These are phyloP conservation scores for Backusella sp. DNA, from an alignment of 192 early-diverging fungal species.

Conservation along the genomic window DNA sequence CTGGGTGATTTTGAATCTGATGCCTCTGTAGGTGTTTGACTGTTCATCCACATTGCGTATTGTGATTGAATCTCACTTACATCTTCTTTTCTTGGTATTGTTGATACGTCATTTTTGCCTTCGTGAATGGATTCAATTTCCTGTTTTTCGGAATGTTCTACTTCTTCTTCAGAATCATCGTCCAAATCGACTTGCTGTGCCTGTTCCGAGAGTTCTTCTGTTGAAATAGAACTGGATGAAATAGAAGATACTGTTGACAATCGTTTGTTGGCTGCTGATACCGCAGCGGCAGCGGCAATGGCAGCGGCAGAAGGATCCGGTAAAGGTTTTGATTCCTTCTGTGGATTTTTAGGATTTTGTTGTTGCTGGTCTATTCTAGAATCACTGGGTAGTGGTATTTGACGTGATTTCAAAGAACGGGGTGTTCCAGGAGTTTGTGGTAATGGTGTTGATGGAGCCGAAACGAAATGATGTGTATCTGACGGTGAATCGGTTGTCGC, in stretches of 20 bases:
- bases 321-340: not conserved
- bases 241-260: slow-evolving; percentile 19
- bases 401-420: slow-evolving; percentile 14
- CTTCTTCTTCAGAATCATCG: not conserved
- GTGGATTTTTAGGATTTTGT: not conserved
- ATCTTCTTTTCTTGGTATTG: not conserved
- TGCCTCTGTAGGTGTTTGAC: slow-evolving; percentile 15
- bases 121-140: not conserved
- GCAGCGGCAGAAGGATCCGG: not conserved
- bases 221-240: slow-evolving; percentile 5
- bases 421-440: slow-evolving; percentile 20
- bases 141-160: not conserved
- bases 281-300: not conserved
- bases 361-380: not conserved
- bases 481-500: slow-evolving; percentile 5
- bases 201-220: not conserved
- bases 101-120: not conserved
- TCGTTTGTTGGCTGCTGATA: not conserved
- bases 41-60: slow-evolving; percentile 29
- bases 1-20: not conserved
- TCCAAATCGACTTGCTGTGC: not conserved
- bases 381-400: not conserved
- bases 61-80: slow-evolving; percentile 19
- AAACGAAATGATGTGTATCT: not conserved
- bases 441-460: slow-evolving; percentile 13